Evolutionary conservation across 2,329 filamentous ascomycete species (phyloP).

Genomic region (Trichoderma guizhouense): DNA sequence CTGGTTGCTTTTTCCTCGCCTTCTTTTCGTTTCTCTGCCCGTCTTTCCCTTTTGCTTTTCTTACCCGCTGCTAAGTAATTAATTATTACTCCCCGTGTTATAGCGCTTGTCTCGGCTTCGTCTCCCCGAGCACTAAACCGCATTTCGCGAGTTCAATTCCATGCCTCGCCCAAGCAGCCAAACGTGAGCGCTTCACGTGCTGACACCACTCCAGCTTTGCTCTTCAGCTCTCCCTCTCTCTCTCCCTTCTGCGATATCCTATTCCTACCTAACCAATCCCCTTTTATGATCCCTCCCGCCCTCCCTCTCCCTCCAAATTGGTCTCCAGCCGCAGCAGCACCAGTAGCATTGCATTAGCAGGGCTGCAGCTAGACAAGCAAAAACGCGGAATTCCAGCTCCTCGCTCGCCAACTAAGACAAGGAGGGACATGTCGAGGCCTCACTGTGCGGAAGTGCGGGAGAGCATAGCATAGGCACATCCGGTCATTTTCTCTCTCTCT

Average conservation of each 20-base stretch:
- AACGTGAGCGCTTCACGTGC: slow-evolving; percentile 16
- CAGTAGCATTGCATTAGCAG: neutral
- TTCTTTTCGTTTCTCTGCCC: neutral
- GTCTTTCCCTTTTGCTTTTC: neutral
- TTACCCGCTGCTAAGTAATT: neutral
- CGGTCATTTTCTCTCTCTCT: neutral
- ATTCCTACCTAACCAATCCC: neutral
- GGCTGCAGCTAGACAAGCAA: neutral
- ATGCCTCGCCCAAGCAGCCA: neutral
- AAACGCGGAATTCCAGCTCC: neutral
- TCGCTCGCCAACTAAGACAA: neutral
- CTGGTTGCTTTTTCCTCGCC: neutral
- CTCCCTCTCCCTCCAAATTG: neutral
- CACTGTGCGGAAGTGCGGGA: neutral
- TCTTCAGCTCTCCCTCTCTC: neutral
- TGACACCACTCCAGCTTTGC: neutral
- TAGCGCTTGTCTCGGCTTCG: slow-evolving; percentile 17
- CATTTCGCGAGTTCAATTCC: neutral
- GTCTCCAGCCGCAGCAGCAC: neutral
- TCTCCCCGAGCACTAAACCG: slow-evolving; percentile 16
- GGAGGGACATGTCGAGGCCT: slow-evolving; percentile 7
- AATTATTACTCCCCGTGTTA: neutral
- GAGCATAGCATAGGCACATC: neutral
- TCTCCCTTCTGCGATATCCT: neutral
- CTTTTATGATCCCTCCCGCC: neutral